Conservation (phyloP, 2,329 filamentous ascomycete genomes). For the Colletotrichum sp. region DNA sequence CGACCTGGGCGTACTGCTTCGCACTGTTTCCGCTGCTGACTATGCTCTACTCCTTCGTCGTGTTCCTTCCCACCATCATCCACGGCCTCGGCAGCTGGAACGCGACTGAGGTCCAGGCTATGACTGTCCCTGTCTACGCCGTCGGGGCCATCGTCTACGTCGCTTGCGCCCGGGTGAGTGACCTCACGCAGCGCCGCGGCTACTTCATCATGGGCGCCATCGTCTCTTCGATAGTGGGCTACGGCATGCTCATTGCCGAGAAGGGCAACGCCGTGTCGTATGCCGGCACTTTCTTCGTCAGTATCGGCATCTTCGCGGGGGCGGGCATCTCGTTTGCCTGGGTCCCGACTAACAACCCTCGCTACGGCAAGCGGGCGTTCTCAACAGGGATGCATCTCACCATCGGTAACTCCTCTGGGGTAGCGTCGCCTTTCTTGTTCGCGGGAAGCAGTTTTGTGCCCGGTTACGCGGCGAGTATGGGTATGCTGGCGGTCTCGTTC, state of each 20-base stretch:
- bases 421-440: slow-evolving; percentile 66
- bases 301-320: slow-evolving; percentile 33
- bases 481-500: slow-evolving; percentile 44
- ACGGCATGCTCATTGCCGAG: slow-evolving; percentile 3
- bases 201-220: slow-evolving; percentile 3
- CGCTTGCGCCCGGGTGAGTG: slow-evolving; percentile 56
- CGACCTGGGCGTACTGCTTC: slow-evolving; percentile 30
- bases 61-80: slow-evolving; percentile 56
- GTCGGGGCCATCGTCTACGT: slow-evolving; percentile 68
- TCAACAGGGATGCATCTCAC: slow-evolving; percentile 14
- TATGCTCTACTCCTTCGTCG: slow-evolving; percentile 35
- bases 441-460: slow-evolving; percentile 44
- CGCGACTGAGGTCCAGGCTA: slow-evolving; percentile 63
- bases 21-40: slow-evolving; percentile 37
- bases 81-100: slow-evolving; percentile 62
- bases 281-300: slow-evolving; percentile 57
- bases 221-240: background rate
- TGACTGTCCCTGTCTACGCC: slow-evolving; percentile 72
- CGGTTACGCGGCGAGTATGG: slow-evolving; percentile 57
- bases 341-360: slow-evolving; percentile 16
- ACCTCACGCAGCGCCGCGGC: slow-evolving; percentile 29
- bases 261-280: background rate
- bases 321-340: slow-evolving; percentile 17
- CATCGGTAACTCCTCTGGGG: slow-evolving; percentile 50
- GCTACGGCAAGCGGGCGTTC: slow-evolving; percentile 21